These are phyloP conservation scores for Phlebiopsis gigantea DNA, from an alignment of 768 basidiomycete genomes.

Conservation along the genomic window DNA sequence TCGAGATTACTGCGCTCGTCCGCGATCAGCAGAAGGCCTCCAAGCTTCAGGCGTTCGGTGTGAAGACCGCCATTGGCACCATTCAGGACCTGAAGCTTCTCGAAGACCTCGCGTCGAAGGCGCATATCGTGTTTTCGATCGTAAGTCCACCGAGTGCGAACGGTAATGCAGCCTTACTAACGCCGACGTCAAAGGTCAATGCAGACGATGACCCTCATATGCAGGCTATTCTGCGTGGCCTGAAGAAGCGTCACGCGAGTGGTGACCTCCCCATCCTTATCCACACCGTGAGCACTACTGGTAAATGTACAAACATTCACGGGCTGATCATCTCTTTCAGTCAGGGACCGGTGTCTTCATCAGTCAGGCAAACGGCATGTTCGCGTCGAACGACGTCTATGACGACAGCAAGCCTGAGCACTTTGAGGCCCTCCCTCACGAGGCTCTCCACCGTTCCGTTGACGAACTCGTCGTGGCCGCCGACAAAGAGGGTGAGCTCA, in stretches of 20 bases:
- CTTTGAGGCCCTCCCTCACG: constrained; percentile 38
- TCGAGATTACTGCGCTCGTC: constrained; percentile 42
- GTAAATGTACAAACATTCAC: neutral
- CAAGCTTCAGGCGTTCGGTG: constrained; percentile 18
- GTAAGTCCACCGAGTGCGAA: constrained; percentile 2
- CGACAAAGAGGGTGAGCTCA: constrained; percentile 41
- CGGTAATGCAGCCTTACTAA: neutral
- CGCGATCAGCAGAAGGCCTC: constrained; percentile 34
- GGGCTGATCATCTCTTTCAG: neutral
- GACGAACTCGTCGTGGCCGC: constrained; percentile 43
- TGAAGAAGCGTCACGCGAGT: constrained; percentile 39
- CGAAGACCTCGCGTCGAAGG: constrained; percentile 32
- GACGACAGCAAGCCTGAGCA: constrained; percentile 41
- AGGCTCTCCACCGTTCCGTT: constrained; percentile 43
- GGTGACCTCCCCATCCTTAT: constrained; percentile 45
- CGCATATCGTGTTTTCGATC: constrained; percentile 32
- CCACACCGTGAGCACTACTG: constrained; percentile 36
- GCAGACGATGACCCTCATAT: constrained; percentile 40
- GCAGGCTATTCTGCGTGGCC: constrained; percentile 44
- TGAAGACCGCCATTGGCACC: constrained; percentile 18
- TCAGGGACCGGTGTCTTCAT: constrained; percentile 30
- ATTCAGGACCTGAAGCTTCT: constrained; percentile 32
- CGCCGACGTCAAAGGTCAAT: constrained; percentile 29
- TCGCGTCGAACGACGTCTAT: constrained; percentile 34
- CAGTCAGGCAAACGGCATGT: constrained; percentile 33